Conservation (phyloP, 805 yeast genomes). For the Yarrowia keelungensis region DNA sequence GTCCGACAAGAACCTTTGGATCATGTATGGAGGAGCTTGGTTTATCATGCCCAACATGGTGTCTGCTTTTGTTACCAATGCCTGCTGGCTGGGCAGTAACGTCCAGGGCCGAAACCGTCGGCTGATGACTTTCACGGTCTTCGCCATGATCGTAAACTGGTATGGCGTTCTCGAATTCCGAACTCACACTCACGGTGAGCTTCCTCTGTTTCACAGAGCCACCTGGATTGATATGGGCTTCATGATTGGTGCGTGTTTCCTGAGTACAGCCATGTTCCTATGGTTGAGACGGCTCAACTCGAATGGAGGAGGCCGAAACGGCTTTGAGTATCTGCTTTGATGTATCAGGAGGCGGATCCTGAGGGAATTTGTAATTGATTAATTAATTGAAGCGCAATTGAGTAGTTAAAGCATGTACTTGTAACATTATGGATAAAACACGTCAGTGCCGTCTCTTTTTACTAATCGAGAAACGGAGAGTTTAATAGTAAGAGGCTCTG, state of each 20-base stretch:
- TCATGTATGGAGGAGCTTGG: constrained; percentile 23
- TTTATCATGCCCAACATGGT: constrained; percentile 10
- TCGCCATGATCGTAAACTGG: constrained; percentile 24
- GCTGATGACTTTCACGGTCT: constrained; percentile 8
- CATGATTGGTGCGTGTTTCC: constrained; percentile 10
- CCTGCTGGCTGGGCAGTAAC: constrained; percentile 11
- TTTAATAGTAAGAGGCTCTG: neutral
- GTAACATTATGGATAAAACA: too few relatives aligned
- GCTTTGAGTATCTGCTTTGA: neutral
- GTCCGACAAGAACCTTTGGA: neutral
- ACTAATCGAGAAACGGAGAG: neutral
- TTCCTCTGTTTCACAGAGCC: constrained; percentile 2
- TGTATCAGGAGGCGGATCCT: neutral
- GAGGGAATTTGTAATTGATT: too few relatives aligned
- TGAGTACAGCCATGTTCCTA: neutral
- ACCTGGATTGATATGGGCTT: constrained; percentile 11
- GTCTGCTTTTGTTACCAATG: neutral
- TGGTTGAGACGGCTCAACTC: neutral
- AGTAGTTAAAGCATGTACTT: too few relatives aligned
- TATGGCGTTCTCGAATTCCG: constrained; percentile 2
- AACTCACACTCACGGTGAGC: neutral
- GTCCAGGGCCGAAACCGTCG: constrained; percentile 14
- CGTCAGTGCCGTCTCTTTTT: neutral
- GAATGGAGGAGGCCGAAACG: neutral
- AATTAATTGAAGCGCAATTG: too few relatives aligned